Conservation (phyloP, 129 eudicot species). For the Saposhnikovia divaricata region DNA sequence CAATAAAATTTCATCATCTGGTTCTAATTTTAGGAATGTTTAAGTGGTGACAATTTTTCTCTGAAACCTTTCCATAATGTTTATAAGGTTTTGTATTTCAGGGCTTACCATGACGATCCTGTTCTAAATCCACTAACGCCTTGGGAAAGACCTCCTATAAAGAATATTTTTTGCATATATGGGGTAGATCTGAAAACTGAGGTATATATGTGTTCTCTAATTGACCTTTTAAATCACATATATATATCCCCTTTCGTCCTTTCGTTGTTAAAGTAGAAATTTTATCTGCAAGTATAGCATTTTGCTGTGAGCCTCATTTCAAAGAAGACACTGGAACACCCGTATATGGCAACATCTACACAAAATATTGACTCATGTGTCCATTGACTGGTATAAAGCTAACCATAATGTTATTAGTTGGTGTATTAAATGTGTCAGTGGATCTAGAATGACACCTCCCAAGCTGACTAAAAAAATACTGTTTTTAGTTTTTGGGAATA, state of each 20-base stretch:
- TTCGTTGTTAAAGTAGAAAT: neutral
- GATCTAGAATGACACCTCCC: neutral
- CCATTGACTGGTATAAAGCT: neutral
- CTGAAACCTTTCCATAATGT: neutral
- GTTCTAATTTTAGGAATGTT: slow-evolving; percentile 1
- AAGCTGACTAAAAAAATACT: neutral
- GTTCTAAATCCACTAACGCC: slow-evolving; percentile 92
- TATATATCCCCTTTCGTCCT: neutral
- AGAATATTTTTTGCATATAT: slow-evolving; percentile 88
- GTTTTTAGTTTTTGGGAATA: neutral
- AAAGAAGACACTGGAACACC: neutral
- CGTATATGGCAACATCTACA: neutral
- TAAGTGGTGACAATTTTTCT: neutral
- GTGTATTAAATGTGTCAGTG: neutral
- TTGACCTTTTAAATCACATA: neutral
- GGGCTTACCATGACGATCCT: slow-evolving; percentile 87
- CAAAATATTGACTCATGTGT: neutral
- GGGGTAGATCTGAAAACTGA: slow-evolving; percentile 87
- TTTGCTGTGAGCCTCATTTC: neutral
- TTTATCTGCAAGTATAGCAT: neutral
- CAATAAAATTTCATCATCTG: neutral
- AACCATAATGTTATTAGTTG: neutral
- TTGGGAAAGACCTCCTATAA: slow-evolving; percentile 98
- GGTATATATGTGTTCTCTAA: slow-evolving; percentile 28
- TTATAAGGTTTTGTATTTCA: slow-evolving; percentile 22